Conservation (phyloP, 2,329 filamentous ascomycete genomes). For the Cercospora sesami region DNA sequence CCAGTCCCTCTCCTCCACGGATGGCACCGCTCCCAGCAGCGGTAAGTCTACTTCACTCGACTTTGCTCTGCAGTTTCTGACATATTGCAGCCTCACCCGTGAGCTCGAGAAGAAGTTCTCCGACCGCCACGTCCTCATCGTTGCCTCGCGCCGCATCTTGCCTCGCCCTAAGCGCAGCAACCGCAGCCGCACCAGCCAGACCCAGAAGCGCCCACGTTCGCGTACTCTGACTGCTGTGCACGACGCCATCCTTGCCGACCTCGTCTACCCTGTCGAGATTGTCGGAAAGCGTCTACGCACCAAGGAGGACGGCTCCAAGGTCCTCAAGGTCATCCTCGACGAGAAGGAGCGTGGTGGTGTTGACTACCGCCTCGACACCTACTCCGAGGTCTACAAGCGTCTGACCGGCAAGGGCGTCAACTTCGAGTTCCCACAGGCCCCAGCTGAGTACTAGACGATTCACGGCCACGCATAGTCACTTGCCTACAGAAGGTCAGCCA, state of each 20-base stretch:
- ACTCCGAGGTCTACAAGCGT: constrained; percentile 98
- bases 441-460: constrained; percentile 66
- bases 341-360: constrained; percentile 99
- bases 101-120: constrained; percentile 99
- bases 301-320: constrained; percentile 98
- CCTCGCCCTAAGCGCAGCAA: constrained; percentile 98
- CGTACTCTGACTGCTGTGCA: constrained; percentile 98
- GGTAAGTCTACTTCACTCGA: constrained; percentile 64
- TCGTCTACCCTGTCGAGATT: constrained; percentile 99
- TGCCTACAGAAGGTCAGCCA: neutral
- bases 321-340: constrained; percentile 97
- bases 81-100: constrained; percentile 76
- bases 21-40: constrained; percentile 99
- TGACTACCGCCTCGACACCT: constrained; percentile 99
- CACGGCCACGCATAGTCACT: neutral
- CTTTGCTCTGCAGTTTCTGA: neutral
- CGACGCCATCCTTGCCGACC: constrained; percentile 95
- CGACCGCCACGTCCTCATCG: constrained; percentile 98
- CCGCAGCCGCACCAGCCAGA: constrained; percentile 93
- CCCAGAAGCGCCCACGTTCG: constrained; percentile 97
- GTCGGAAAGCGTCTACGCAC: constrained; percentile 98
- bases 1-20: constrained; percentile 96
- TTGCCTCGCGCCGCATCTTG: constrained; percentile 97
- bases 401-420: constrained; percentile 93
- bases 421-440: constrained; percentile 96